These are phyloP conservation scores for Lactifluus pinguis DNA, from an alignment of 768 basidiomycete species.

Conservation along the genomic window DNA sequence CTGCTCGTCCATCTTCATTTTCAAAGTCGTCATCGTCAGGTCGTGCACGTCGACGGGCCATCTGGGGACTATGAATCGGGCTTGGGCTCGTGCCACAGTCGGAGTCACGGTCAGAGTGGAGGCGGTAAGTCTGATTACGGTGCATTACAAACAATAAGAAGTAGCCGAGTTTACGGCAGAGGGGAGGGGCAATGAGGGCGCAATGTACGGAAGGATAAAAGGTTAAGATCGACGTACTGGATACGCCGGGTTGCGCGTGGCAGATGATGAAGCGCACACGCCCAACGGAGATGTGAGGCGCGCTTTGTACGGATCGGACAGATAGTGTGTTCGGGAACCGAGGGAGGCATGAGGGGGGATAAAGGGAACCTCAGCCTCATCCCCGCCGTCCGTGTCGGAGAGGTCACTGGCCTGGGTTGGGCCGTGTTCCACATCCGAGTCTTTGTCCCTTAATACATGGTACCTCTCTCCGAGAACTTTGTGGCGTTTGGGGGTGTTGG, in stretches of 20 bases:
- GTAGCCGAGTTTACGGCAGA: background rate
- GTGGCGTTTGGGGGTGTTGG: background rate
- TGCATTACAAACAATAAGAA: background rate
- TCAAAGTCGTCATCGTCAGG: background rate
- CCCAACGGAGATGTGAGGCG: background rate
- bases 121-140: background rate
- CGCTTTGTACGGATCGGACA: constrained; percentile 1
- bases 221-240: constrained; percentile 6
- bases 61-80: background rate
- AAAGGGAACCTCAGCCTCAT: background rate
- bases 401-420: background rate
- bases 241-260: constrained; percentile 4
- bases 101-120: background rate
- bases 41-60: constrained; percentile 4
- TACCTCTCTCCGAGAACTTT: background rate
- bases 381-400: background rate
- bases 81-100: background rate
- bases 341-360: background rate
- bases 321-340: background rate
- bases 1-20: background rate
- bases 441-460: background rate
- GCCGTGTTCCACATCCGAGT: background rate
- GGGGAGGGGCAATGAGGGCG: too few species aligned
- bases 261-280: background rate
- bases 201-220: background rate